Percentiles rank a stretch among this genome's conserved stretches.
These are phyloP conservation scores for Phlyctochytrium bullatum DNA, from an alignment of 192 early-diverging fungal species.

Conservation along the genomic window DNA sequence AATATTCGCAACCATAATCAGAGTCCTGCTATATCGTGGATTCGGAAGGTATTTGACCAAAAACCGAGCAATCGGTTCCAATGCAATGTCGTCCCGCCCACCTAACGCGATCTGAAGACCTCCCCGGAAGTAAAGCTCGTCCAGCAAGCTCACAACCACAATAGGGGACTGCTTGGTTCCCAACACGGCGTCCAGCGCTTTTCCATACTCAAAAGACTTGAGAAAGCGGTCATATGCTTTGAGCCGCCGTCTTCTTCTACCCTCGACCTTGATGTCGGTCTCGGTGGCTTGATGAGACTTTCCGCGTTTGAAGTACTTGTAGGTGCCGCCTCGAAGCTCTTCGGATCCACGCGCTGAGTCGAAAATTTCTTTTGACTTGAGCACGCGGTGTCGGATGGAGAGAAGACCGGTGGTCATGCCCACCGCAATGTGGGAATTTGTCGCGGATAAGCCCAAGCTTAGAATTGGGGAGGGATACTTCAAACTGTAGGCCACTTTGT, in stretches of 20 bases:
- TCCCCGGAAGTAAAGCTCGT: slow-evolving; percentile 88
- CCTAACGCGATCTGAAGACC: slow-evolving; percentile 74
- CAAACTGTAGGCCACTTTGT: slow-evolving; percentile 80
- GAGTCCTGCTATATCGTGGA: slow-evolving; percentile 70
- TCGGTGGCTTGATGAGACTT: slow-evolving; percentile 41
- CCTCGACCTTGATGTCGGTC: slow-evolving; percentile 78
- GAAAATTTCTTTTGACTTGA: slow-evolving; percentile 69
- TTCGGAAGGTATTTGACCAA: slow-evolving; percentile 76
- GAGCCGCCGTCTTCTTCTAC: slow-evolving; percentile 57
- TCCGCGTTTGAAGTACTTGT: slow-evolving; percentile 73
- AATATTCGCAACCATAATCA: slow-evolving; percentile 76
- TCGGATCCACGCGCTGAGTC: slow-evolving; percentile 39
- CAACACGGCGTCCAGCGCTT: slow-evolving; percentile 85
- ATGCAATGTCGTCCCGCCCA: slow-evolving; percentile 81
- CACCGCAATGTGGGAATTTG: slow-evolving; percentile 83
- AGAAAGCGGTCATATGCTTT: slow-evolving; percentile 79
- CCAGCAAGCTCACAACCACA: slow-evolving; percentile 74
- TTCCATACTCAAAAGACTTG: slow-evolving; percentile 81
- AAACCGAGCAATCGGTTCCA: slow-evolving; percentile 84
- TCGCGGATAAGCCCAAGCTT: slow-evolving; percentile 85
- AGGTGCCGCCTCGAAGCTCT: slow-evolving; percentile 57
- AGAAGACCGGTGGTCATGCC: slow-evolving; percentile 91
- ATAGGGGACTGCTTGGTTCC: slow-evolving; percentile 21
- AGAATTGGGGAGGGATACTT: slow-evolving; percentile 90
- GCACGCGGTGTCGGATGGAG: slow-evolving; percentile 78